A percentile compares a stretch with the other conserved stretches of the same genome.
Evolutionary conservation across 129 eudicot genomes (phyloP).

Genomic region (Calendula officinalis): DNA sequence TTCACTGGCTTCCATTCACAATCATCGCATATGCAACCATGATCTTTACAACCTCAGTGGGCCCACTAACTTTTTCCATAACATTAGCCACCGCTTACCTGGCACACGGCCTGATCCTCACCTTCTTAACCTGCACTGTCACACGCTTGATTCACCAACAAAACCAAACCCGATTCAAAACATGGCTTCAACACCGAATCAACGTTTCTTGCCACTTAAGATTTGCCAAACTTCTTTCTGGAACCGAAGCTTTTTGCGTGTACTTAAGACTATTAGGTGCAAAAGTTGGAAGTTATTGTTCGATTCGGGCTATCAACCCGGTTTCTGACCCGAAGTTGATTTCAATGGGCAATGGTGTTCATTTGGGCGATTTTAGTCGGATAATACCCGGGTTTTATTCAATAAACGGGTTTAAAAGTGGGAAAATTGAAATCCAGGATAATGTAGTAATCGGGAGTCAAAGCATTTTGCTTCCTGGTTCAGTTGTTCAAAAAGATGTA

Average conservation of each 20-base stretch:
- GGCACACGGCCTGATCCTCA: conserved; percentile 66
- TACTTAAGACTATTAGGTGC: conserved; percentile 73
- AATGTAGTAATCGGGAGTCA: conserved; percentile 78
- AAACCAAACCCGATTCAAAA: conserved; percentile 32
- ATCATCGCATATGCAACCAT: conserved; percentile 55
- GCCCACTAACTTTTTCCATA: conserved; percentile 46
- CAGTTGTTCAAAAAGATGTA: conserved; percentile 56
- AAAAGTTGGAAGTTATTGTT: conserved; percentile 66
- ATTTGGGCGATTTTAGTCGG: conserved; percentile 77
- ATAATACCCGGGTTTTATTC: conserved; percentile 62
- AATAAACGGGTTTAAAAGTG: conserved; percentile 40
- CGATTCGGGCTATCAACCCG: conserved; percentile 80
- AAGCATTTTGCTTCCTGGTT: conserved; percentile 72
- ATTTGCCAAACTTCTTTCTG: conserved; percentile 77
- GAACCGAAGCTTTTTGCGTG: conserved; percentile 77
- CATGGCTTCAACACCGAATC: conserved; percentile 70
- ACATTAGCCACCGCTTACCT: conserved; percentile 52
- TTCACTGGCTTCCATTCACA: conserved; percentile 87
- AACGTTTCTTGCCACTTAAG: conserved; percentile 60
- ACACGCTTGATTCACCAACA: conserved; percentile 38
- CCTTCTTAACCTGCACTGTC: conserved; percentile 41
- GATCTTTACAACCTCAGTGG: conserved; percentile 32
- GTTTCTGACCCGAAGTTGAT: conserved; percentile 59
- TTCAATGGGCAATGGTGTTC: conserved; percentile 67
- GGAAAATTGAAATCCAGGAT: conserved; percentile 55